Evolutionary conservation across 306 rosid species (phyloP), one percentile per base, ranked within the genome.

Genomic region (Herpetospermum pedunculosum): DNA sequence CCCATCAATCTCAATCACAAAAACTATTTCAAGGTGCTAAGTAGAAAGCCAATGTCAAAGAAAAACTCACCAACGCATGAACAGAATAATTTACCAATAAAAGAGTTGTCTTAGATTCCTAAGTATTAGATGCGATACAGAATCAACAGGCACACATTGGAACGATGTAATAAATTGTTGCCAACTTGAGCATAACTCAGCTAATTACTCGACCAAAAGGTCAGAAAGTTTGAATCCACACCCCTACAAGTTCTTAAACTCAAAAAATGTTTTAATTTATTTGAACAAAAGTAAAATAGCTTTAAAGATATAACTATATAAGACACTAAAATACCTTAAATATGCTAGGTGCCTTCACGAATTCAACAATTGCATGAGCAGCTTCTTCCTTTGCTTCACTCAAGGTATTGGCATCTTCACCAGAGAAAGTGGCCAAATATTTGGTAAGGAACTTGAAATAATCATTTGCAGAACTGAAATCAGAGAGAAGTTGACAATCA

Each of bases 311-410:
- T 29, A 34, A 4, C 59, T 55, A 55, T 15, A 37, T 0, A 44
- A 59, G 69, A 73, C 55, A 53, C 29, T 50, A 64, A 49, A 26
- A 55, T 89, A 91, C 99, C 97, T 87, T 92, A 85, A 89, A 95
- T 78, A 87, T 53, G 77, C 89, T 96, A 32, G 96, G 89, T 11
- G 87, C 84, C 88, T 80, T 95, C 70, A 95, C 93, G 85, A 91
- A 95, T 32, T 92, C 97, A 44, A 91, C 84, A 81, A 95, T 79
- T 28, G 97, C 87, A 75, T 64, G 88, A 16, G 86, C 92, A 78
- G 97, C 97, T 81, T 87, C 97, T 81, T 91, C 97, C 84, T 89
- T 95, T 25, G 97, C 96, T 83, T 89, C 92, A 75, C 75, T 75
- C 82, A 95, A 80, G 49, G 73, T 82, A 64, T 82, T 14, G 23